These are phyloP conservation scores for Hawksworthiomyces lignivorus DNA, from an alignment of 2,329 filamentous ascomycete species.

Conservation along the genomic window DNA sequence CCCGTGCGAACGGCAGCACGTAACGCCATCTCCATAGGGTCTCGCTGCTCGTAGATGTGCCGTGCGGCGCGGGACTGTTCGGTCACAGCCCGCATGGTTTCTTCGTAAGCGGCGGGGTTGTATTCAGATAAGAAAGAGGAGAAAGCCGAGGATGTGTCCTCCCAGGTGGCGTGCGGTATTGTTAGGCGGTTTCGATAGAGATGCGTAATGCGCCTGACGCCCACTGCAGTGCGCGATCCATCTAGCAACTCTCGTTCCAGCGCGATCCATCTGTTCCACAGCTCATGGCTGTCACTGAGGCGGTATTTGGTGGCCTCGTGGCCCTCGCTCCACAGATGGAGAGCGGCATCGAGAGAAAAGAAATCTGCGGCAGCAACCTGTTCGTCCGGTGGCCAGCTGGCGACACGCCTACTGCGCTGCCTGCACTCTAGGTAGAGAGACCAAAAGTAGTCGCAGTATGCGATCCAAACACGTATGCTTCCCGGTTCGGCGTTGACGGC, in stretches of 20 bases:
- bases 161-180: conserved; percentile 68
- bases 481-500: conserved; percentile 65
- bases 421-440: conserved; percentile 60
- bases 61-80: conserved; percentile 57
- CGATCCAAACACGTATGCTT: conserved; percentile 66
- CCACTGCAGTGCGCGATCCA: conserved; percentile 44
- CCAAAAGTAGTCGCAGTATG: conserved; percentile 73
- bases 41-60: conserved; percentile 54
- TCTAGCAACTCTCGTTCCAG: conserved; percentile 62
- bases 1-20: conserved; percentile 47
- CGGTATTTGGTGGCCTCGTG: conserved; percentile 66
- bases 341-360: conserved; percentile 59
- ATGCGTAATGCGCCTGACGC: conserved; percentile 57
- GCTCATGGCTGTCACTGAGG: conserved; percentile 65
- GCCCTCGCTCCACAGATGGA: conserved; percentile 64
- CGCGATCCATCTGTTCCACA: conserved; percentile 74
- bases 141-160: conserved; percentile 66
- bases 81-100: conserved; percentile 62
- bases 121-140: conserved; percentile 68
- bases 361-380: conserved; percentile 60
- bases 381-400: conserved; percentile 59
- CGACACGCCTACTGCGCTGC: conserved; percentile 40
- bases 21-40: conserved; percentile 60
- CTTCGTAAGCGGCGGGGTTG: conserved; percentile 63
- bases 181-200: conserved; percentile 64